These are phyloP conservation scores for Penicillium antarcticum DNA, from an alignment of 495 filamentous ascomycete species.

Conservation along the genomic window DNA sequence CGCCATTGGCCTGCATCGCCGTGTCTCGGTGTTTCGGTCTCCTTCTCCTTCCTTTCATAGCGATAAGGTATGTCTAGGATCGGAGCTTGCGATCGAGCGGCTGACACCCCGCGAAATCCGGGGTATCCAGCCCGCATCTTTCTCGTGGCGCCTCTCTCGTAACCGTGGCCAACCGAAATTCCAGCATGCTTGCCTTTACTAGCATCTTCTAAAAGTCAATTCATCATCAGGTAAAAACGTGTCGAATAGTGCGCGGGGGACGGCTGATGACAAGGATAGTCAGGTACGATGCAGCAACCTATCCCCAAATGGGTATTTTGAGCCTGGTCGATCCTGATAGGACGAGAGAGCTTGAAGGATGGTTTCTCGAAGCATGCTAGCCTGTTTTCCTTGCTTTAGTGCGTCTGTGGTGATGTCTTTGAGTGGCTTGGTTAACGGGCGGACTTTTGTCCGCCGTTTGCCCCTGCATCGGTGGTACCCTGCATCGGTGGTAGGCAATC, in stretches of 20 bases:
- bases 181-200: not conserved
- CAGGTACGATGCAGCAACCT: slow-evolving; percentile 13
- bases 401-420: not conserved
- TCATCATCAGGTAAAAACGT: no score
- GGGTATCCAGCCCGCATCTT: not conserved
- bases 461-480: no score
- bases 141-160: not conserved
- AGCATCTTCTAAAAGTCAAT: not conserved
- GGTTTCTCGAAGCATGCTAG: not conserved
- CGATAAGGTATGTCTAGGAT: not conserved
- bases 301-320: slow-evolving; percentile 10
- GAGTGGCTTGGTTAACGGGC: not conserved
- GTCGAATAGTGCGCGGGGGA: not conserved
- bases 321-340: slow-evolving; percentile 3
- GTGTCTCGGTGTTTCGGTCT: slow-evolving; percentile 17
- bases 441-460: no score
- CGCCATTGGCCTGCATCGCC: slow-evolving; percentile 19
- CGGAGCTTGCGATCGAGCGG: not conserved
- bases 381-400: not conserved
- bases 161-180: not conserved
- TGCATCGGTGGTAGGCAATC: no score
- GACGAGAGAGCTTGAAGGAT: not conserved
- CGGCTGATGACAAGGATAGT: not conserved
- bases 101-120: slow-evolving; percentile 1
- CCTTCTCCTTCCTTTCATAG: slow-evolving; percentile 18